Conservation (phyloP, 108 stramenopile genomes). For the Cyclotella choctawhatcheeana region DNA sequence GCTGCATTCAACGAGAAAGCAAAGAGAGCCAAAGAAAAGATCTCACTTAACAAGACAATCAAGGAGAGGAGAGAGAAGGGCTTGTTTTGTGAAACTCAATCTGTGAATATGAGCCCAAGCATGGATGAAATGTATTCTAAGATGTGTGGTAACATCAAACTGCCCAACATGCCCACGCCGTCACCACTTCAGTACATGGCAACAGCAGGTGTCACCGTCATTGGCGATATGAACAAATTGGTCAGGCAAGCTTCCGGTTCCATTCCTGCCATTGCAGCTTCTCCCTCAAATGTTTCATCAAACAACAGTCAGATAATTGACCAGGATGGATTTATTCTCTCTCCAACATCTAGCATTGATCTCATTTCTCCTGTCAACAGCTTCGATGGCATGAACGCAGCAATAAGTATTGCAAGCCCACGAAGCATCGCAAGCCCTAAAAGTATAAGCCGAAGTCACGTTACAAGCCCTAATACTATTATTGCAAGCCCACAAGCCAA, state of each 20-base stretch:
- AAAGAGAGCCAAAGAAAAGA: slow-evolving; percentile 4
- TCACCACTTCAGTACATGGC: slow-evolving; percentile 9
- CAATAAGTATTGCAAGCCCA: neutral
- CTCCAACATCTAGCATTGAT: slow-evolving; percentile 8
- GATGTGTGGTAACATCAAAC: neutral
- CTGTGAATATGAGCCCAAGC: neutral
- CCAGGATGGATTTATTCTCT: slow-evolving; percentile 13
- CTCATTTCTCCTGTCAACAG: slow-evolving; percentile 10
- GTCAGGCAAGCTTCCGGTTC: neutral
- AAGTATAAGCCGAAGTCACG: neutral
- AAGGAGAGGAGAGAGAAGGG: neutral
- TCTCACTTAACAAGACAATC: neutral
- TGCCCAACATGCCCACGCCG: slow-evolving; percentile 5
- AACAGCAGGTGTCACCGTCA: slow-evolving; percentile 4
- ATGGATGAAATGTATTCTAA: neutral
- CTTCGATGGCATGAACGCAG: neutral
- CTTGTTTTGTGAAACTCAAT: neutral
- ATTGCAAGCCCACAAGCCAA: neutral
- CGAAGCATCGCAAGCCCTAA: neutral
- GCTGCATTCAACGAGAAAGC: slow-evolving; percentile 1
- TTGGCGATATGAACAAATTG: slow-evolving; percentile 15
- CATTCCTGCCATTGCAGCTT: neutral
- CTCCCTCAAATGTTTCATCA: slow-evolving; percentile 7
- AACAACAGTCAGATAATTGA: slow-evolving; percentile 16
- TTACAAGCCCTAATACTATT: neutral